Conservation (phyloP, 441 rosid species). For the Populus tomentosa region DNA sequence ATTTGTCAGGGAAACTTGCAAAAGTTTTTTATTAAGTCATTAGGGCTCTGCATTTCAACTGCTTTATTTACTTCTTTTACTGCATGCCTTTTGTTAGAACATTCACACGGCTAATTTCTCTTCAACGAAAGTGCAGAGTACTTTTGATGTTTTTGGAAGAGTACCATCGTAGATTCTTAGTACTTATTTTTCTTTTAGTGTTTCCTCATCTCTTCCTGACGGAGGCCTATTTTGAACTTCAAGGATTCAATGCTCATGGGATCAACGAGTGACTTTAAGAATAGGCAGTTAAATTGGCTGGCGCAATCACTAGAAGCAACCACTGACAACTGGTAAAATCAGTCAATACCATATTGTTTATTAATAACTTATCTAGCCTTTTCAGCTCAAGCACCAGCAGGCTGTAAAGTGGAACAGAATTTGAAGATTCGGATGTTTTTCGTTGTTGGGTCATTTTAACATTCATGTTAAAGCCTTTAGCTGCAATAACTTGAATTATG, state of each 20-base stretch:
- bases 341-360: conserved; percentile 4
- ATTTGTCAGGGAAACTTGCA: background rate
- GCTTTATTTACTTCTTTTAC: background rate
- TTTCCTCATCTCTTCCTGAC: conserved; percentile 14
- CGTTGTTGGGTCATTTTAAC: background rate
- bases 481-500: background rate
- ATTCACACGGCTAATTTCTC: background rate
- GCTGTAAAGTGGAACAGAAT: background rate
- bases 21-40: background rate
- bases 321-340: conserved; percentile 54
- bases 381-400: background rate
- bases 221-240: conserved; percentile 22
- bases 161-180: background rate
- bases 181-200: background rate
- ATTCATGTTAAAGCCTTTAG: background rate
- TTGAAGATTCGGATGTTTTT: background rate
- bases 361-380: background rate
- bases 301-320: conserved; percentile 36
- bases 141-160: background rate
- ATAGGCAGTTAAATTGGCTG: conserved; percentile 36
- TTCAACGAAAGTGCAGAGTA: background rate
- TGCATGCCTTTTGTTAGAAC: background rate
- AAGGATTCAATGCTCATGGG: conserved; percentile 29
- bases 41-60: background rate
- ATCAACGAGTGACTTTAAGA: conserved; percentile 29